phyloP scores from a whole-genome alignment of 163 green algal genomes.

The Scenedesmus sp. region DNA sequence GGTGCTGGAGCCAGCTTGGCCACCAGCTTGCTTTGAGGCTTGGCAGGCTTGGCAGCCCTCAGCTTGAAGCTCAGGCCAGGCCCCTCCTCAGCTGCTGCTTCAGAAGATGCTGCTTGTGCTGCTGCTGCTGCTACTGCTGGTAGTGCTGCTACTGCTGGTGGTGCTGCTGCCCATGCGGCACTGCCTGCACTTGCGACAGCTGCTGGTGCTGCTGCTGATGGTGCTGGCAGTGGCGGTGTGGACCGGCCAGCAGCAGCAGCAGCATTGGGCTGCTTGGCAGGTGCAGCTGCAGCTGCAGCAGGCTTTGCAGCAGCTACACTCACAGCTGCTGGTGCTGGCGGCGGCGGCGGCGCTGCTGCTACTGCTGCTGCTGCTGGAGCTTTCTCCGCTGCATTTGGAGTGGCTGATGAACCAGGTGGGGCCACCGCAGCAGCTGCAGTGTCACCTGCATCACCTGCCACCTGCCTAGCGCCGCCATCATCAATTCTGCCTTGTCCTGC shows the following conservation, averaged over 20 bases:
- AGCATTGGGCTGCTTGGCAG: background rate
- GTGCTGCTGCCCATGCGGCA: background rate
- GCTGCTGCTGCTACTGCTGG: background rate
- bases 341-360: background rate
- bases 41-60: background rate
- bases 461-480: background rate
- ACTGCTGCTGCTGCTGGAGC: slow-evolving; percentile 2
- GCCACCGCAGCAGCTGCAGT: background rate
- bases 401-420: background rate
- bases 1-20: background rate
- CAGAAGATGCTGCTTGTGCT: background rate
- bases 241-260: background rate
- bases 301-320: background rate
- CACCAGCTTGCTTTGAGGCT: background rate
- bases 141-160: background rate
- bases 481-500: background rate
- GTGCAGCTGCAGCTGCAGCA: background rate
- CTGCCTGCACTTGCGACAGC: background rate
- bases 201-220: background rate
- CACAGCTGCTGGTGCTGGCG: background rate
- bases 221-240: too few species aligned
- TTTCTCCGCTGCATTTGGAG: background rate
- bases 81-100: background rate
- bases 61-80: slow-evolving; percentile 1
- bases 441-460: background rate